These are phyloP conservation scores for Dendrothele bispora DNA, from an alignment of 768 basidiomycete species.

Conservation along the genomic window DNA sequence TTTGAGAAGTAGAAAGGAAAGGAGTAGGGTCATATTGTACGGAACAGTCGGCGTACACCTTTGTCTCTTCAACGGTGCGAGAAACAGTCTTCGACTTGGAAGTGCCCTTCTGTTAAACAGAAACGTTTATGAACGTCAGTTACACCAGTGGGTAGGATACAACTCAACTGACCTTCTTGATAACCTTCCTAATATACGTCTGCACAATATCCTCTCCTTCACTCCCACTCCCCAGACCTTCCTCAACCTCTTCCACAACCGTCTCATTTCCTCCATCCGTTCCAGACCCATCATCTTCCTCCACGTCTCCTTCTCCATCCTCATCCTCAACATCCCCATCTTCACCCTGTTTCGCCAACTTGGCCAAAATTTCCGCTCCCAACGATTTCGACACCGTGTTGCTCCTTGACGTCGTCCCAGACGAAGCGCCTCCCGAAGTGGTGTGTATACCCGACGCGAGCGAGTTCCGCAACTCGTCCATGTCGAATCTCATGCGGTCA, in stretches of 20 bases:
- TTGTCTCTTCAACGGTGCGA: conserved; percentile 59
- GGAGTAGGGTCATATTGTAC: conserved; percentile 62
- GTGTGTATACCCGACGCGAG: conserved; percentile 24
- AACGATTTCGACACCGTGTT: conserved; percentile 72
- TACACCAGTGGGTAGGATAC: no score
- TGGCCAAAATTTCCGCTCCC: conserved; percentile 69
- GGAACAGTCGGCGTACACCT: conserved; percentile 74
- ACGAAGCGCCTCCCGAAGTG: conserved; percentile 33
- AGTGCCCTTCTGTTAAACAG: no score
- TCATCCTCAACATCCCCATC: conserved; percentile 31
- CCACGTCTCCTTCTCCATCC: conserved; percentile 35
- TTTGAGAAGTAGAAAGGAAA: conserved; percentile 31
- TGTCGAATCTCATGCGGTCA: conserved; percentile 89
- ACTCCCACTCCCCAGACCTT: no score
- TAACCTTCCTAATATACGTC: not conserved
- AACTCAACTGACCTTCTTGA: conserved; percentile 15
- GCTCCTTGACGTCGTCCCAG: conserved; percentile 46
- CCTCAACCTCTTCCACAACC: conserved; percentile 77
- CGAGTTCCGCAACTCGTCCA: conserved; percentile 82
- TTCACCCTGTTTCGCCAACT: conserved; percentile 49
- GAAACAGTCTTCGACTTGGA: no score
- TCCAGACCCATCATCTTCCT: conserved; percentile 56
- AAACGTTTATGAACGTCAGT: no score
- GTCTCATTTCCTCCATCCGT: conserved; percentile 82
- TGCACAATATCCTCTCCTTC: conserved; percentile 1